Conservation (phyloP, 129 eudicot genomes). For the Silybum marianum region DNA sequence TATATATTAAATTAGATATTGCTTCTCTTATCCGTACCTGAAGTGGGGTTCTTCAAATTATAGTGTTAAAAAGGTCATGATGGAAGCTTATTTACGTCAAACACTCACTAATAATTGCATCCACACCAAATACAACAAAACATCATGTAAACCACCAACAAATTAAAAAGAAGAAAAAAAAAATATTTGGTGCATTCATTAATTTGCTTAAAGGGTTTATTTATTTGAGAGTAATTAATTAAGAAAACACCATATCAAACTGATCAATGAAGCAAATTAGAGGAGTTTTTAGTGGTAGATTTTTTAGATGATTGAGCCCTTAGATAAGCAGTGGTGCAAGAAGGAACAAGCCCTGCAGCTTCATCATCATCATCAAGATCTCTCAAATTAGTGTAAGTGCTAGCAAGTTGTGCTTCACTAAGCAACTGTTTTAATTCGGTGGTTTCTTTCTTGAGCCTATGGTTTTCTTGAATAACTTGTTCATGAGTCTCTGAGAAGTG, state of each 20-base stretch:
- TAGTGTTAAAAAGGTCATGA: conserved; percentile 26
- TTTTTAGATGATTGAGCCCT: conserved; percentile 50
- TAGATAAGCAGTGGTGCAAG: conserved; percentile 60
- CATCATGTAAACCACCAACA: conserved; percentile 12
- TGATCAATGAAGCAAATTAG: conserved; percentile 53
- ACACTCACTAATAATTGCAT: conserved; percentile 28
- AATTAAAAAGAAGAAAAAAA: background rate
- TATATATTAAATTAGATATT: background rate
- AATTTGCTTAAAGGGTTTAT: conserved; percentile 20
- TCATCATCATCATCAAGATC: conserved; percentile 55
- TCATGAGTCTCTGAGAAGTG: conserved; percentile 58
- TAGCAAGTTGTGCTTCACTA: conserved; percentile 57
- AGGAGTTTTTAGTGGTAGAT: conserved; percentile 36
- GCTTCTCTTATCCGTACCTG: conserved; percentile 33
- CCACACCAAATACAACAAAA: conserved; percentile 20
- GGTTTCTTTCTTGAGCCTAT: conserved; percentile 73
- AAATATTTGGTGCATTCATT: conserved; percentile 11
- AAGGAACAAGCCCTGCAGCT: conserved; percentile 43
- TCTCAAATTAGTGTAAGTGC: conserved; percentile 47
- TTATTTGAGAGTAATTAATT: conserved; percentile 22
- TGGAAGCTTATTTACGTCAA: conserved; percentile 28
- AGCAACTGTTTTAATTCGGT: conserved; percentile 57
- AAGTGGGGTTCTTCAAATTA: conserved; percentile 35
- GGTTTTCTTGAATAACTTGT: conserved; percentile 61
- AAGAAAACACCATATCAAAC: conserved; percentile 11